A percentile compares a stretch with the other conserved stretches of the same genome.
phyloP scores from a whole-genome alignment of 345 rosid genomes.

The Sonneratia caseolaris region DNA sequence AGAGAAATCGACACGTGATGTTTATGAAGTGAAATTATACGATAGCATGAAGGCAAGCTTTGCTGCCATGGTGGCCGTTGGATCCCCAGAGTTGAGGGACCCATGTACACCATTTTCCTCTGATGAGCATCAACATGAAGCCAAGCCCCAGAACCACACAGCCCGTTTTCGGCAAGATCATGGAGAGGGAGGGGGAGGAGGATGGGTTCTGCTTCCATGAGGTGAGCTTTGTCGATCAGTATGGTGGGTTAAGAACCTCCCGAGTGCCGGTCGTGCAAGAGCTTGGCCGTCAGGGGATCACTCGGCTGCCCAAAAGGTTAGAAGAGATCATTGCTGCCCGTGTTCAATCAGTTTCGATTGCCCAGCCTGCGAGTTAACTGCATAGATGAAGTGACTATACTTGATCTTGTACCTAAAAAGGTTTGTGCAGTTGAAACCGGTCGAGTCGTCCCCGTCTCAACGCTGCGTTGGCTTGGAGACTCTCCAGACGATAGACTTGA shows the following conservation, averaged over 20 bases:
- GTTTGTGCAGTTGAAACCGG: background rate
- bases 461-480: background rate
- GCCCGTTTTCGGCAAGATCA: background rate
- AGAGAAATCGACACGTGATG: no score
- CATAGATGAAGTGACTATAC: background rate
- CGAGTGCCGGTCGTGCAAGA: constrained; percentile 6
- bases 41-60: no score
- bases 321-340: background rate
- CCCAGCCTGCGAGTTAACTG: no score
- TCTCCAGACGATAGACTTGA: background rate
- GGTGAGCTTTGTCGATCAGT: background rate
- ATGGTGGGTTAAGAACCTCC: background rate
- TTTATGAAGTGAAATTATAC: no score
- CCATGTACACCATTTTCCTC: no score
- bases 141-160: no score
- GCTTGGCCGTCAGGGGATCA: background rate
- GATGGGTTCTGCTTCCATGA: background rate
- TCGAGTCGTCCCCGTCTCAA: background rate
- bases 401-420: background rate
- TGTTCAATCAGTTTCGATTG: no score
- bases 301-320: background rate
- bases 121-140: no score
- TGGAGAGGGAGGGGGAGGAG: background rate
- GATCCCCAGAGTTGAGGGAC: no score
- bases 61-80: no score